Conservation (phyloP, 2,329 filamentous ascomycete genomes). For the Phialocephala sp. region DNA sequence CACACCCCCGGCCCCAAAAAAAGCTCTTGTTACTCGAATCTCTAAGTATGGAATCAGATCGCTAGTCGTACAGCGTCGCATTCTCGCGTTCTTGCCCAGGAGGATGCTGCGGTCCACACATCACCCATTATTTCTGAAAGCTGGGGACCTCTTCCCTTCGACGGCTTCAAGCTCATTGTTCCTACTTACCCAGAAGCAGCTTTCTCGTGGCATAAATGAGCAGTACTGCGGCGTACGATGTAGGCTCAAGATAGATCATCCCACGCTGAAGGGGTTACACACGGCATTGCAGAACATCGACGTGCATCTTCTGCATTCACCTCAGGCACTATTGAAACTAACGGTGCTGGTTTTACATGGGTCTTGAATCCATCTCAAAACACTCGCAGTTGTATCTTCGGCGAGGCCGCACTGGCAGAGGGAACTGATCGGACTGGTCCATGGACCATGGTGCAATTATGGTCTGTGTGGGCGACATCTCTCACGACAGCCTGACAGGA, state of each 20-base stretch:
- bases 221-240: not conserved
- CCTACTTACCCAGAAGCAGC: not conserved
- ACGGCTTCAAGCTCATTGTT: slow-evolving; percentile 2
- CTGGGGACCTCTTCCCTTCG: not conserved
- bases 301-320: not conserved
- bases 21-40: not conserved
- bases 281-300: slow-evolving; percentile 6
- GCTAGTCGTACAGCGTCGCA: not conserved
- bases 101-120: not conserved
- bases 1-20: slow-evolving; percentile 1
- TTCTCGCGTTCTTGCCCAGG: slow-evolving; percentile 2
- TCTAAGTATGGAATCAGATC: slow-evolving; percentile 12
- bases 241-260: slow-evolving; percentile 2
- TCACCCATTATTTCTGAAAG: slow-evolving; percentile 13
- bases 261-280: slow-evolving; percentile 4
- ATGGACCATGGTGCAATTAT: not conserved
- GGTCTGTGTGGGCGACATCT: not conserved
- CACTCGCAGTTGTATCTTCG: slow-evolving; percentile 12
- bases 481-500: not conserved
- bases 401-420: slow-evolving; percentile 16
- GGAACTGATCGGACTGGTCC: not conserved
- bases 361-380: slow-evolving; percentile 7
- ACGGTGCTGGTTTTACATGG: not conserved
- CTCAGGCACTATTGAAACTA: slow-evolving; percentile 9
- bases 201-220: not conserved